Base-by-base conservation (phyloP, 2,329 filamentous ascomycete species). In the Phaeoacremonium minimum region DNA sequence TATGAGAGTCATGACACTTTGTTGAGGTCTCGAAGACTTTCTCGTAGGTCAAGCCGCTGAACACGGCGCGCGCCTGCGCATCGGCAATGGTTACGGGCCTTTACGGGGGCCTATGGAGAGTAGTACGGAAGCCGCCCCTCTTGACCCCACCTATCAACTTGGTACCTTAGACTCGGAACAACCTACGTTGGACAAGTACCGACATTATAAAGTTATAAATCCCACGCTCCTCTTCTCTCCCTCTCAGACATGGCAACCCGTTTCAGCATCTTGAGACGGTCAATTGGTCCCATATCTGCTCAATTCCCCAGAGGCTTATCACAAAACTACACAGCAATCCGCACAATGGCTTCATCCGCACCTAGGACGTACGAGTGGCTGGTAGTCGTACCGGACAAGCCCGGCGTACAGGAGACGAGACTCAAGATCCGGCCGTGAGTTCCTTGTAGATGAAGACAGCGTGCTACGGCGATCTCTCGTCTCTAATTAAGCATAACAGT, bases 341-440 rank as follows among this genome's bases (percentile, higher is more conserved):
- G 41, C 18, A 43, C 37, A 35, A 35, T 38, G 4, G 12, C 38
- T 5, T 32, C 41, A 8, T 34, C 42, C 14, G 31, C 31, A 14
- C 43, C 55, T 32, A 49, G 55, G 32, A 74, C 72, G 53, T 72
- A 64, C 42, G 80, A 86, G 58, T 88, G 80, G 67, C 72, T 88
- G 26, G 80, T 83, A 48, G 68, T 87, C 40, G 54, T 86, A 26
- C 83, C 80, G 11, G 83, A 87, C 58, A 75, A 79, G 57, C 72
- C 79, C 2, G 78, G 73, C 28, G 66, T 60, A 15, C 61, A 72
- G 41, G 69, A 69, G 46, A 83, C 83, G 68, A 69, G 83, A 37
- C 61, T 85, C 17, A 73, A 78, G 46, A 69, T 80, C 31, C 67
- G 78, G 44, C 57, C 67, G 77, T 82, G 56, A 49, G 74, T 65